These are phyloP conservation scores for Scedosporium aurantiacum DNA, from an alignment of 2,329 filamentous ascomycete genomes.

Conservation along the genomic window DNA sequence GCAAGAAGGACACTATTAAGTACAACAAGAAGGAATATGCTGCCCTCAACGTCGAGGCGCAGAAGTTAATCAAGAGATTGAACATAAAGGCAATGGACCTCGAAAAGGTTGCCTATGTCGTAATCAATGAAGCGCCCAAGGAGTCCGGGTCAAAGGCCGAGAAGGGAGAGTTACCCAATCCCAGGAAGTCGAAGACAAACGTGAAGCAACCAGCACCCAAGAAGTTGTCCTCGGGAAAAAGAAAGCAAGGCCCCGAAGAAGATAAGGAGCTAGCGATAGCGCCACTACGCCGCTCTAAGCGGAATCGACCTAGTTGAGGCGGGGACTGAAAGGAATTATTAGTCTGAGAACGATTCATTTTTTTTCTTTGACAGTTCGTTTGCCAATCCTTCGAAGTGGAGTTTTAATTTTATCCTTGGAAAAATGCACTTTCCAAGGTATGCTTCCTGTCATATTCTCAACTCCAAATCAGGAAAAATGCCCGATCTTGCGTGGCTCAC, in stretches of 20 bases:
- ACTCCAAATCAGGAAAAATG: background rate
- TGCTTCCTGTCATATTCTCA: background rate
- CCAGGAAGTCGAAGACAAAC: background rate
- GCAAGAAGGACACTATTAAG: constrained; percentile 43
- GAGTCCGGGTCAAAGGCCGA: background rate
- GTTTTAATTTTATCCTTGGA: background rate
- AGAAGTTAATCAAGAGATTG: constrained; percentile 34
- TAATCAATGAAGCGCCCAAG: constrained; percentile 33
- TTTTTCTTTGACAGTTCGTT: background rate
- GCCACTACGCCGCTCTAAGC: constrained; percentile 2
- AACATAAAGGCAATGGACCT: constrained; percentile 48
- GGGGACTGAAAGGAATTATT: background rate
- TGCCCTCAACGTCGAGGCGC: constrained; percentile 34
- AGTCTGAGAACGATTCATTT: background rate
- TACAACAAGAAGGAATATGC: constrained; percentile 62
- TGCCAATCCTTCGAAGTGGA: background rate
- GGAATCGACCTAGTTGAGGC: background rate
- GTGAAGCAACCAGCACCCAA: background rate
- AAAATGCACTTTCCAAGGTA: background rate
- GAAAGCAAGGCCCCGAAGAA: constrained; percentile 1
- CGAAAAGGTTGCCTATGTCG: constrained; percentile 61
- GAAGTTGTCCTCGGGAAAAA: background rate
- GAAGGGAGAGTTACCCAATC: background rate
- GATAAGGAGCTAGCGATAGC: background rate
- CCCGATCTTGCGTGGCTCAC: background rate